Percentiles rank a stretch among this genome's conserved stretches.
phyloP scores from a whole-genome alignment of 2,329 filamentous ascomycete genomes.

The Mollisia scopiformis region DNA sequence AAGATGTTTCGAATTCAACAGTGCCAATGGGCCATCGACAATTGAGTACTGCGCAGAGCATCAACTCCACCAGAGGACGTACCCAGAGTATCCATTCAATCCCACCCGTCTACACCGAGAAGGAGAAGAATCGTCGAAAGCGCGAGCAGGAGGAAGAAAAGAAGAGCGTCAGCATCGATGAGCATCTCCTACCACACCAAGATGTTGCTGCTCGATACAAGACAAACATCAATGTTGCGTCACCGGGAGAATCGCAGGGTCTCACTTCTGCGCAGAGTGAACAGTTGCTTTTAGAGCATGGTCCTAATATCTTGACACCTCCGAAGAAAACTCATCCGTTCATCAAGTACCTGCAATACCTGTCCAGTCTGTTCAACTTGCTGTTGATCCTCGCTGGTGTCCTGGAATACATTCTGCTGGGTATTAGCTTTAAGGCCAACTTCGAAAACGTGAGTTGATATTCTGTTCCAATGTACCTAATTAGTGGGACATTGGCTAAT shows the following conservation, averaged over 20 bases:
- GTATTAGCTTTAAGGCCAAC: conserved; percentile 19
- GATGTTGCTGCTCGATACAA: conserved; percentile 18
- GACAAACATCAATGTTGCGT: conserved; percentile 16
- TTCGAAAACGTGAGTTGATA: conserved; percentile 1
- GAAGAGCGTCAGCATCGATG: conserved; percentile 18
- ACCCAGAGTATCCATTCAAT: conserved; percentile 11
- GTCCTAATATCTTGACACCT: conserved; percentile 21
- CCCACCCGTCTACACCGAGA: conserved; percentile 17
- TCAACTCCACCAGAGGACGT: not conserved
- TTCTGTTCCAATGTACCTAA: not conserved
- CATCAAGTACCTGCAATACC: conserved; percentile 14
- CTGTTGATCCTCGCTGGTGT: conserved; percentile 18
- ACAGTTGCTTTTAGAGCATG: conserved; percentile 14
- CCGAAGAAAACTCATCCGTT: conserved; percentile 18
- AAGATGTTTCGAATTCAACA: not conserved
- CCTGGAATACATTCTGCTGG: conserved; percentile 22
- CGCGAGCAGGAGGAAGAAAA: conserved; percentile 14
- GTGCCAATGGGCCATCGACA: not conserved
- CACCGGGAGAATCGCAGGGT: conserved; percentile 17
- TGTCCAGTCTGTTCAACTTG: conserved; percentile 20
- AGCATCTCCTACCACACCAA: conserved; percentile 19
- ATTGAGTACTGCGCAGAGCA: not conserved
- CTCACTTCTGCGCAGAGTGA: conserved; percentile 13
- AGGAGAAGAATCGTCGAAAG: conserved; percentile 10
- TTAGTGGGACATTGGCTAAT: not conserved